Percentiles rank a stretch among this genome's conserved stretches.
Conservation (phyloP, 2,329 filamentous ascomycete genomes). For the Verticillium zaregamsianum region DNA sequence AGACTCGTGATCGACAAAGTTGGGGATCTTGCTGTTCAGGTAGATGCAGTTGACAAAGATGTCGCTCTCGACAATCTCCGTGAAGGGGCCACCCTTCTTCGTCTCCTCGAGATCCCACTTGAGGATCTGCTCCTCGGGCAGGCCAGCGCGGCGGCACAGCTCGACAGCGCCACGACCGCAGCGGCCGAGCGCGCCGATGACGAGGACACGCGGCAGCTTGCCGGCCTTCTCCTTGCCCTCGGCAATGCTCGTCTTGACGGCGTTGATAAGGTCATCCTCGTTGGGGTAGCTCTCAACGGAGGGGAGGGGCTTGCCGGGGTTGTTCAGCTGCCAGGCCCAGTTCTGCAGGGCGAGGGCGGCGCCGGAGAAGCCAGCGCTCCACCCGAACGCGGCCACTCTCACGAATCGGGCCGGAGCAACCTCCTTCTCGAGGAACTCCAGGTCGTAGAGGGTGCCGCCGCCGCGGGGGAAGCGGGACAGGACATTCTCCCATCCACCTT, state of each 20-base stretch:
- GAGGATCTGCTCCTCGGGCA: conserved; percentile 59
- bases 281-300: conserved; percentile 67
- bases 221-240: conserved; percentile 64
- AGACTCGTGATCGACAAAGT: conserved; percentile 71
- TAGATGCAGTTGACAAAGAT: conserved; percentile 91
- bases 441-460: conserved; percentile 73
- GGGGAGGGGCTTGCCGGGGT: conserved; percentile 64
- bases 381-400: conserved; percentile 68
- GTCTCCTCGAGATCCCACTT: conserved; percentile 78
- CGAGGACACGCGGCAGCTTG: conserved; percentile 66
- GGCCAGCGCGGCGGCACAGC: conserved; percentile 69
- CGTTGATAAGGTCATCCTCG: conserved; percentile 66
- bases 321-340: conserved; percentile 78
- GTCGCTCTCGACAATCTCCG: conserved; percentile 70
- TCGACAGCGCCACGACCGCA: conserved; percentile 85
- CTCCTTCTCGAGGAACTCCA: conserved; percentile 80
- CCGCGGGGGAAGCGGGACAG: conserved; percentile 76
- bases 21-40: conserved; percentile 55
- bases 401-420: conserved; percentile 43
- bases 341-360: conserved; percentile 71
- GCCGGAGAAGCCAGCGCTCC: conserved; percentile 72
- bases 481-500: conserved; percentile 74
- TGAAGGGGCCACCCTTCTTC: conserved; percentile 66
- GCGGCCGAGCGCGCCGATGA: conserved; percentile 80
- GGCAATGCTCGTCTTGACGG: conserved; percentile 69